Conservation (phyloP, 805 yeast genomes). For the Kuraishia piskuri region DNA sequence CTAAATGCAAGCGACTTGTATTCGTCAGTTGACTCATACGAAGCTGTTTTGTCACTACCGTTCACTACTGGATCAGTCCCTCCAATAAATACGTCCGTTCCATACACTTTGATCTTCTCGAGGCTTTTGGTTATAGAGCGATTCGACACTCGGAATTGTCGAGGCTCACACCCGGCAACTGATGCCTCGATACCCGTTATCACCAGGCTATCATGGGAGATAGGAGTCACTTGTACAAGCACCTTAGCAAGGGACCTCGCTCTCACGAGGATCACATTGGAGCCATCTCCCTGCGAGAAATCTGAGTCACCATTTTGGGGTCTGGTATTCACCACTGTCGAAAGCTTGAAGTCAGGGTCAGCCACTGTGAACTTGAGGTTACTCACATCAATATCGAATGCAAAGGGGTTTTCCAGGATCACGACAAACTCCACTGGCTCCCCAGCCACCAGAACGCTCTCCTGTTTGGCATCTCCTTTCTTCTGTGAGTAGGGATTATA, state of each 20-base stretch:
- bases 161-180: constrained; percentile 40
- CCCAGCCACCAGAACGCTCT: constrained; percentile 40
- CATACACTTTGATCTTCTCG: constrained; percentile 19
- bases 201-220: constrained; percentile 35
- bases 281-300: constrained; percentile 7
- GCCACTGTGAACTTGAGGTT: constrained; percentile 30
- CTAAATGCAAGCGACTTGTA: constrained; percentile 20
- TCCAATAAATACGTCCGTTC: constrained; percentile 2
- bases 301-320: constrained; percentile 6
- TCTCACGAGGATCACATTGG: constrained; percentile 21
- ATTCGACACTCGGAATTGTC: constrained; percentile 26
- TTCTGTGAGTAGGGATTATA: constrained; percentile 41
- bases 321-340: constrained; percentile 16
- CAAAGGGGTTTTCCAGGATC: constrained; percentile 69
- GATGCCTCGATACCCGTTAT: constrained; percentile 44
- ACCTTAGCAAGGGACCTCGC: constrained; percentile 29
- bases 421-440: constrained; percentile 54
- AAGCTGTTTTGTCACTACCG: background rate
- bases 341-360: constrained; percentile 14
- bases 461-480: constrained; percentile 10
- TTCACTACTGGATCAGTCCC: background rate
- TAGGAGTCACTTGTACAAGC: constrained; percentile 38
- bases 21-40: constrained; percentile 8
- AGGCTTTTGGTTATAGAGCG: constrained; percentile 22
- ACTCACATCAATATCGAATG: constrained; percentile 57